A percentile compares a stretch with the other conserved stretches of the same genome.
Evolutionary conservation across 345 rosid species (phyloP).

Genomic region (Arabis hirsuta): DNA sequence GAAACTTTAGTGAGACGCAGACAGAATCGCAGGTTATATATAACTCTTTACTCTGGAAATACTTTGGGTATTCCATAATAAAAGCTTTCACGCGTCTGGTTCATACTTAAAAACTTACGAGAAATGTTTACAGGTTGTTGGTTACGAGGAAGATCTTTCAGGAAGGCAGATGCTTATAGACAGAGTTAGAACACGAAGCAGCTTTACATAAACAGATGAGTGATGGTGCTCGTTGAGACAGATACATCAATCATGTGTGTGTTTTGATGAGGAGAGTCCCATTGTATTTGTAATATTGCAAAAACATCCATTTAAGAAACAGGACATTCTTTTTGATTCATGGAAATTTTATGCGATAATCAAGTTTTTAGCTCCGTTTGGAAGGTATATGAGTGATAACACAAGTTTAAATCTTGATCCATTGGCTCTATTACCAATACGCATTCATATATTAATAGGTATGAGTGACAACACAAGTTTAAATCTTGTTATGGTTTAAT

Average conservation of each 20-base stretch:
- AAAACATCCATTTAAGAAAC: constrained; percentile 4
- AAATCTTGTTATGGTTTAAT: no score
- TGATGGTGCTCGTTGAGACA: background rate
- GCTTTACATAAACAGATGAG: constrained; percentile 50
- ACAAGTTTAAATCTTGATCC: no score
- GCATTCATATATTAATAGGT: no score
- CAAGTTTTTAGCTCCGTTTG: no score
- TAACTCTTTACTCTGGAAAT: constrained; percentile 30
- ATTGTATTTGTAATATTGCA: constrained; percentile 11
- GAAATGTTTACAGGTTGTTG: constrained; percentile 66
- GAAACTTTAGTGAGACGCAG: constrained; percentile 92
- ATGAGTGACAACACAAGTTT: no score
- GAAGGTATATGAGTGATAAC: no score
- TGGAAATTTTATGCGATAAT: no score
- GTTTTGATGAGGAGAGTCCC: constrained; percentile 2
- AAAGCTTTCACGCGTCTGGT: background rate
- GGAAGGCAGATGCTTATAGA: constrained; percentile 98
- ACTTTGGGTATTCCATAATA: constrained; percentile 8
- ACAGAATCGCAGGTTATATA: constrained; percentile 88
- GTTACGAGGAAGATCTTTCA: constrained; percentile 92
- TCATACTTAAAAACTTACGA: background rate
- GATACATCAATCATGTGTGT: constrained; percentile 14
- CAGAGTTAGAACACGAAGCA: constrained; percentile 84
- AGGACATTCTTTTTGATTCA: background rate
- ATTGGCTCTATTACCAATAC: no score